Conservation (phyloP, 139 green algal species). For the Coccomyxa sp. region DNA sequence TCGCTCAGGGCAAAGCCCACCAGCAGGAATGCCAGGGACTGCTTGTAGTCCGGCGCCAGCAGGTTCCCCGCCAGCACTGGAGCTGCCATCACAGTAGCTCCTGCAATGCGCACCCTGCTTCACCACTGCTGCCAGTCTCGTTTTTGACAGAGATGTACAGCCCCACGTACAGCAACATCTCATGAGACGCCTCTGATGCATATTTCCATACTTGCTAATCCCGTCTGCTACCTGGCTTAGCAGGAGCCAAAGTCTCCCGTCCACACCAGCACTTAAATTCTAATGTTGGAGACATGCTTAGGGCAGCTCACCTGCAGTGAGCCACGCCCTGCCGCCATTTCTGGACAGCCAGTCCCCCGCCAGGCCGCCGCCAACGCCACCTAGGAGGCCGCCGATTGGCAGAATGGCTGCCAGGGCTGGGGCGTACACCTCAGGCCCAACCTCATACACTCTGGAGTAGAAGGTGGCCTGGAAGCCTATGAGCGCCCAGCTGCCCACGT, state of each 20-base stretch:
- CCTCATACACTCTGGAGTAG: constrained; percentile 78
- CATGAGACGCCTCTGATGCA: too few relatives aligned
- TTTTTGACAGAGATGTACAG: too few relatives aligned
- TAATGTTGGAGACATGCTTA: too few relatives aligned
- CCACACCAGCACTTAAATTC: too few relatives aligned
- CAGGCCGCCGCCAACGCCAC: constrained; percentile 71
- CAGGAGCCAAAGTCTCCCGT: too few relatives aligned
- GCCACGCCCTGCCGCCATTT: constrained; percentile 42
- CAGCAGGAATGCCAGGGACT: constrained; percentile 72
- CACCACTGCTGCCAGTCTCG: too few relatives aligned
- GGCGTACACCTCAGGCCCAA: constrained; percentile 66
- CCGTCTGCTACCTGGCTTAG: too few relatives aligned
- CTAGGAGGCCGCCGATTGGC: constrained; percentile 76
- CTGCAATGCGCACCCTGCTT: constrained; percentile 25
- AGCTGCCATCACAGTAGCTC: constrained; percentile 54
- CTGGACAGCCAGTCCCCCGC: constrained; percentile 68
- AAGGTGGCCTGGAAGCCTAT: constrained; percentile 88
- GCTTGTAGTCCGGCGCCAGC: constrained; percentile 48
- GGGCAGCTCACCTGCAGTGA: constrained; percentile 44
- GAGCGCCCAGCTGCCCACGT: constrained; percentile 81
- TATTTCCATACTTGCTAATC: too few relatives aligned
- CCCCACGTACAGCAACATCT: too few relatives aligned
- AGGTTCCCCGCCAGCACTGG: constrained; percentile 68
- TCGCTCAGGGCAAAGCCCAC: constrained; percentile 77
- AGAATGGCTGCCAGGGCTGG: constrained; percentile 80